Conservation (phyloP, 192 early-diverging fungal genomes). For the Backusella morwellensis region DNA sequence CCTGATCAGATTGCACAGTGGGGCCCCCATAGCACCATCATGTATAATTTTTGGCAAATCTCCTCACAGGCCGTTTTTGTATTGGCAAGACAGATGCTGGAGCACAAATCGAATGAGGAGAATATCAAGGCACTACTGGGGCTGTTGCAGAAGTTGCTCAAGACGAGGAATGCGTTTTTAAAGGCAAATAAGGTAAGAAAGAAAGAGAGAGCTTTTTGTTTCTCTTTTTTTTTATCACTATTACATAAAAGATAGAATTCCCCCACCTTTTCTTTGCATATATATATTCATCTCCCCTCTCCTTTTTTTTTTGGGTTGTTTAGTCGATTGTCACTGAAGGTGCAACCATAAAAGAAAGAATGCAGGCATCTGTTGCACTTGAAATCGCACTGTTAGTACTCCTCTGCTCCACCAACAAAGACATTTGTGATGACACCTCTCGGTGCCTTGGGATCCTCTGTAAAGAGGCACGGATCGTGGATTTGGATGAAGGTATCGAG, state of each 20-base stretch:
- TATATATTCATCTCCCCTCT: background rate
- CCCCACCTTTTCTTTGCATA: background rate
- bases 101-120: slow-evolving; percentile 60
- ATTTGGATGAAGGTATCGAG: slow-evolving; percentile 38
- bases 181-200: slow-evolving; percentile 38
- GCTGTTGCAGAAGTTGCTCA: slow-evolving; percentile 59
- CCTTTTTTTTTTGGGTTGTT: background rate
- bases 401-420: slow-evolving; percentile 64
- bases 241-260: background rate
- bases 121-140: slow-evolving; percentile 57
- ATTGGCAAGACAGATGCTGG: slow-evolving; percentile 71
- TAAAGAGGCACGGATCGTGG: slow-evolving; percentile 64
- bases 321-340: slow-evolving; percentile 43
- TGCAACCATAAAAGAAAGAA: slow-evolving; percentile 57
- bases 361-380: slow-evolving; percentile 60
- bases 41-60: slow-evolving; percentile 75
- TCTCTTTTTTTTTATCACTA: too few species aligned
- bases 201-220: too few species aligned
- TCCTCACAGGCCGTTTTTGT: slow-evolving; percentile 55
- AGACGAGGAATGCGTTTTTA: slow-evolving; percentile 50
- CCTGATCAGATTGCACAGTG: slow-evolving; percentile 67
- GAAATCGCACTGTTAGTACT: slow-evolving; percentile 73
- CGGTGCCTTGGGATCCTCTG: slow-evolving; percentile 65
- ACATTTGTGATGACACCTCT: slow-evolving; percentile 50
- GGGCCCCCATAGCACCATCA: slow-evolving; percentile 64